A percentile compares a stretch with the other conserved stretches of the same genome.
Evolutionary conservation across 1,139 yeast genomes (phyloP).

Genomic region (Arxiozyma heterogenica): DNA sequence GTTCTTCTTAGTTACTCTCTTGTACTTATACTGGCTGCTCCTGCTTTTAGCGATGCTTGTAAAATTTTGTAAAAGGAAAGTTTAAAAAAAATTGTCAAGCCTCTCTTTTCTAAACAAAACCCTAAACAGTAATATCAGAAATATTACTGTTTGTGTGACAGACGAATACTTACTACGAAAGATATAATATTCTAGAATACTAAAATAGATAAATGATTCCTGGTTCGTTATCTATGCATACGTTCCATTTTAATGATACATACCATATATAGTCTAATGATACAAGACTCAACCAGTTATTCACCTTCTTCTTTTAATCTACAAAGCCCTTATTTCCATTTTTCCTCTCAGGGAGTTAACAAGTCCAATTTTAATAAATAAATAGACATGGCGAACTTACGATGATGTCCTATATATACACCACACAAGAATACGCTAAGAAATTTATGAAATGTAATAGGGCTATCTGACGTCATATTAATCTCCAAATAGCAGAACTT

Average conservation of each 20-base stretch:
- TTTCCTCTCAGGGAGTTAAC: background rate
- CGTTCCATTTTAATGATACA: too few relatives aligned
- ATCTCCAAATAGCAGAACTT: slow-evolving; percentile 7
- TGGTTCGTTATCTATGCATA: too few relatives aligned
- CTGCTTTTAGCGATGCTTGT: background rate
- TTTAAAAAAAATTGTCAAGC: background rate
- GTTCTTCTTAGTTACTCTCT: too few relatives aligned
- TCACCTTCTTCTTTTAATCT: too few relatives aligned
- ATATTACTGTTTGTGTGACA: too few relatives aligned
- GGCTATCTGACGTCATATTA: slow-evolving; percentile 2
- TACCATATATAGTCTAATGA: too few relatives aligned
- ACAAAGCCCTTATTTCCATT: too few relatives aligned
- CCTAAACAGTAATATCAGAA: background rate
- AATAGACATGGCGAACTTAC: background rate
- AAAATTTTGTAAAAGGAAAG: background rate
- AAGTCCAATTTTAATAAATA: background rate
- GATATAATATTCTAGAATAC: too few relatives aligned
- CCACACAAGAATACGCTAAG: background rate
- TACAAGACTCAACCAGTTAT: too few relatives aligned
- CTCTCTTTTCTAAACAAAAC: background rate
- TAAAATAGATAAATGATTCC: too few relatives aligned
- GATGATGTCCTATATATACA: background rate
- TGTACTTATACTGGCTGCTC: background rate
- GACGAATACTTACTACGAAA: too few relatives aligned
- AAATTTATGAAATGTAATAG: slow-evolving; percentile 6